Evolutionary conservation across 148 eudicot species (phyloP).

Genomic region (Dianthus caryophyllus): DNA sequence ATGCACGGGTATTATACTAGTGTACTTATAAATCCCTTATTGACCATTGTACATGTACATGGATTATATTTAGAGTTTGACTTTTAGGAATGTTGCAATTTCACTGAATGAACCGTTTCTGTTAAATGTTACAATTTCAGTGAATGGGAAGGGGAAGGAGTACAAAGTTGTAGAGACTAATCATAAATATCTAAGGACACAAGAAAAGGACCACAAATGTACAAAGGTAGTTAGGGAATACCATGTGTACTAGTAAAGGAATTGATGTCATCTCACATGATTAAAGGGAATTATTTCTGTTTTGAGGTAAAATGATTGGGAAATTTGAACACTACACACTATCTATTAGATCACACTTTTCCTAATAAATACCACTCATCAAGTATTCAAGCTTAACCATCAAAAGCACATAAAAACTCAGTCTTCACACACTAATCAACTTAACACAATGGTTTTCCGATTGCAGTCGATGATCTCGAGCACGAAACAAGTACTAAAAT

Average conservation of each 20-base stretch:
- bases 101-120: too few relatives aligned
- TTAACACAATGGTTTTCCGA: slow-evolving; percentile 6
- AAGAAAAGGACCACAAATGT: not conserved
- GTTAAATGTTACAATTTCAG: too few relatives aligned
- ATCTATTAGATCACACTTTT: not conserved
- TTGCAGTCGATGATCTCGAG: slow-evolving; percentile 25
- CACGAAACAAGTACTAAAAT: slow-evolving; percentile 28
- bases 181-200: not conserved
- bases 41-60: too few relatives aligned
- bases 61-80: too few relatives aligned
- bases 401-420: not conserved
- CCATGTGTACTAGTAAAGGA: not conserved
- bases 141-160: not conserved
- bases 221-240: not conserved
- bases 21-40: too few relatives aligned
- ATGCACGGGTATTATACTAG: too few relatives aligned
- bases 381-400: not conserved
- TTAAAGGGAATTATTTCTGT: not conserved
- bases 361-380: slow-evolving; percentile 4
- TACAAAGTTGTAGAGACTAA: not conserved
- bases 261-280: not conserved
- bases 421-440: not conserved
- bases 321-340: not conserved
- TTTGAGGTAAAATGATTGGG: not conserved
- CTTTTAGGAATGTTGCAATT: too few relatives aligned